phyloP scores from a whole-genome alignment of 768 basidiomycete genomes.

The Amanita molliuscula region DNA sequence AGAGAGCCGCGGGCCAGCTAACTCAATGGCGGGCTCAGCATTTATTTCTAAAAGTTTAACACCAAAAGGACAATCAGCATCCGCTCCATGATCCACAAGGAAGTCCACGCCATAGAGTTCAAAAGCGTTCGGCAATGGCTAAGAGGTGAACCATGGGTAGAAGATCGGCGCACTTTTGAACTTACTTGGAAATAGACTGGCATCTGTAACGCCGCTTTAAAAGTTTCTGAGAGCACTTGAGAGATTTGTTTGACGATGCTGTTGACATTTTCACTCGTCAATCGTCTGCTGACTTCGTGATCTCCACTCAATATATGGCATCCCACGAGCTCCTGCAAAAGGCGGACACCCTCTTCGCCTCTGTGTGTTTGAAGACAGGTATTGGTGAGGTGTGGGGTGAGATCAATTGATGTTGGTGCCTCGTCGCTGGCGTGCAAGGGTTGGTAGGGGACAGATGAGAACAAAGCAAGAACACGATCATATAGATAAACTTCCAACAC shows the following conservation, averaged over 20 bases:
- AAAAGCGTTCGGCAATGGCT: slow-evolving; percentile 87
- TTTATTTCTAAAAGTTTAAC: slow-evolving; percentile 87
- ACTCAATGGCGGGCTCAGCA: slow-evolving; percentile 91
- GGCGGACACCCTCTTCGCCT: slow-evolving; percentile 62
- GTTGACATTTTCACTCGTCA: slow-evolving; percentile 22
- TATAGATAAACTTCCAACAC: slow-evolving; percentile 76
- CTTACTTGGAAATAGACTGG: slow-evolving; percentile 79
- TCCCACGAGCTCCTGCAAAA: slow-evolving; percentile 74
- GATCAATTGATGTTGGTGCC: slow-evolving; percentile 28
- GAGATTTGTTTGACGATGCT: slow-evolving; percentile 54
- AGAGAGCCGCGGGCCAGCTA: slow-evolving; percentile 75
- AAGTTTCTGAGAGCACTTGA: slow-evolving; percentile 64
- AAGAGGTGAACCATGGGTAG: slow-evolving; percentile 6
- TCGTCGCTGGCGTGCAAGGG: slow-evolving; percentile 28
- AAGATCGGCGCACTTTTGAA: background rate
- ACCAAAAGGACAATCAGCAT: slow-evolving; percentile 24
- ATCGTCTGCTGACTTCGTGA: slow-evolving; percentile 8
- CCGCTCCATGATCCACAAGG: slow-evolving; percentile 44
- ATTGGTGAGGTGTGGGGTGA: slow-evolving; percentile 82
- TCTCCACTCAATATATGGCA: slow-evolving; percentile 36
- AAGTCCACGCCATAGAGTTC: slow-evolving; percentile 96
- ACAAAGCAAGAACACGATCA: slow-evolving; percentile 76
- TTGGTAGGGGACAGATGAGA: slow-evolving; percentile 66
- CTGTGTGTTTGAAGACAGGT: slow-evolving; percentile 70
- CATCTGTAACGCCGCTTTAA: slow-evolving; percentile 75